phyloP scores from a whole-genome alignment of 495 filamentous ascomycete species.

The Talaromyces wortmannii region DNA sequence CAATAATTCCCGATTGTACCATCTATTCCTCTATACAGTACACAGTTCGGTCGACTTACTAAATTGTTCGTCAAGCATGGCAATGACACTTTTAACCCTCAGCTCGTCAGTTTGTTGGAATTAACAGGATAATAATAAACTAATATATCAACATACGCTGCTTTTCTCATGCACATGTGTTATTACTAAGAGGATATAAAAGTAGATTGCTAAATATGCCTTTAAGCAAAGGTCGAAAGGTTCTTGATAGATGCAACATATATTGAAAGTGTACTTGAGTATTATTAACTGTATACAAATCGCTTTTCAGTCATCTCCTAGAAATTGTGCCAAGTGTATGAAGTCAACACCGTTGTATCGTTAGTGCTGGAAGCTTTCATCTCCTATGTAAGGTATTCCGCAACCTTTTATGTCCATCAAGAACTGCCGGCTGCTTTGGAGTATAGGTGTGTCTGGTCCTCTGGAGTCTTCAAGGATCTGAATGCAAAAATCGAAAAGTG shows the following conservation, averaged over 20 bases:
- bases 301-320: background rate
- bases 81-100: background rate
- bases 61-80: background rate
- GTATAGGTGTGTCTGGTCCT: background rate
- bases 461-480: background rate
- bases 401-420: background rate
- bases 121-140: background rate
- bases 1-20: background rate
- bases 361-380: background rate
- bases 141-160: background rate
- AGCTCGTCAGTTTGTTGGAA: too few species aligned
- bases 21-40: background rate
- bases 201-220: background rate
- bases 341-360: background rate
- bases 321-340: background rate
- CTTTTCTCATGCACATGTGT: background rate
- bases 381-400: background rate
- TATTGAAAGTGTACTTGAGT: background rate
- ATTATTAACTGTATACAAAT: background rate
- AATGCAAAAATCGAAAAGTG: background rate
- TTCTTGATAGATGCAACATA: background rate
- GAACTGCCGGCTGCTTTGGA: background rate
- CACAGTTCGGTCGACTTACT: background rate
- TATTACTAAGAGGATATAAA: background rate
- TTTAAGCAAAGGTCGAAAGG: background rate